Evolutionary conservation across 768 basidiomycete species (phyloP), one percentile per base, ranked within the genome.

Genomic region (Lactarius akahatsu): DNA sequence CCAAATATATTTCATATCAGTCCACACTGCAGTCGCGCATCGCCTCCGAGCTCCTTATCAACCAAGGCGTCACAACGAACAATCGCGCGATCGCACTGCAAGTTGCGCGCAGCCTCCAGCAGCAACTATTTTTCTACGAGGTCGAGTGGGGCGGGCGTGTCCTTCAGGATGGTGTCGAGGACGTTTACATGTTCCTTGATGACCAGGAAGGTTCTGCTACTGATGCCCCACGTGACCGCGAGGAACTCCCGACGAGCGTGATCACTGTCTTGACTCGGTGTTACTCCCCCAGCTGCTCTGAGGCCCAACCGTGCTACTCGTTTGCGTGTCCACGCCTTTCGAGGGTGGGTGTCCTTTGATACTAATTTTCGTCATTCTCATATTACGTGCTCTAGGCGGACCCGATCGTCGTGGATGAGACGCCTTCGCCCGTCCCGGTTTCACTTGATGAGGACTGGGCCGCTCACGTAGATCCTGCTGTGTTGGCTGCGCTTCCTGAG

Each of bases 71-170:
- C 41, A 86, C 87, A 3, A 87, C 87, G 0, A 88, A 83, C 67
- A 93, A 96, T 71, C 83, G 96, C 9, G 85, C 91, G 7, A 88
- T 89, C 18, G 93, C 96, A 4, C 78, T 97, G 34, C 88, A 91
- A 74, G 89, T 96, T 43, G 97, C 94, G 4, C 87, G 94, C 45
- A 92, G 91, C 64, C 80, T 98, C 43, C 95, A 98, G 73, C 89
- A 85, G 65, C 94, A 96, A 74, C 82, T 98, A 5, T 98, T 94
- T 81, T 96, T 97, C 76, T 93, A 94, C 73, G 96, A 98, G 75
- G 95, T 98, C 8, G 95, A 98, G 74, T 96, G 95, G 92, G 93
- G 91, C 36, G 87, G 88, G 59, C 86, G 88, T 23, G 81, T 88
- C 1, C 77, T 97, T 62, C 86, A 90, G 63, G 94, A 96, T 72